Percentiles rank a stretch among this genome's conserved stretches.
These are phyloP conservation scores for Thecaphora frezii DNA, from an alignment of 1,284 basidiomycete genomes.

Conservation along the genomic window DNA sequence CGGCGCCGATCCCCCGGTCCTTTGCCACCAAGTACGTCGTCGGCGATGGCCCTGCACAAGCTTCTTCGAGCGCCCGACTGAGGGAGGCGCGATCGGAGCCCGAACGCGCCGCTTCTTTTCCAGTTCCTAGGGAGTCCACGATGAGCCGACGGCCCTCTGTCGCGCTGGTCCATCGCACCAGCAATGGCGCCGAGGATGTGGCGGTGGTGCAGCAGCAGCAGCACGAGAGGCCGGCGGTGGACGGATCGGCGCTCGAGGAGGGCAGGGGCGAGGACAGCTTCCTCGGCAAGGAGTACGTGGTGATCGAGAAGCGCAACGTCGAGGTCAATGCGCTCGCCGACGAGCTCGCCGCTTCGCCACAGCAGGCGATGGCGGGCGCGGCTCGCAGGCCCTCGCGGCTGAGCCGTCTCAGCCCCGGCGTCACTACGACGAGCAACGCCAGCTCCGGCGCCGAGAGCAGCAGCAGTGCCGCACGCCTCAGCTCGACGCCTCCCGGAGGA, in stretches of 20 bases:
- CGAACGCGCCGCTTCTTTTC: too few species aligned
- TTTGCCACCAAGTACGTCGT: constrained; percentile 37
- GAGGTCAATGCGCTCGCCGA: constrained; percentile 66
- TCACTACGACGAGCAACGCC: background rate
- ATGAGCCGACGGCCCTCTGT: too few species aligned
- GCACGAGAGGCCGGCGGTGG: background rate
- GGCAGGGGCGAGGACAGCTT: constrained; percentile 37
- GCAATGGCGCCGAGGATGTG: too few species aligned
- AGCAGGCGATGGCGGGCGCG: constrained; percentile 13
- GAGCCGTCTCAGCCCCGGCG: constrained; percentile 28
- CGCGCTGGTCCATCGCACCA: too few species aligned
- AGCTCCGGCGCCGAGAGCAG: background rate
- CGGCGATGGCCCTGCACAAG: constrained; percentile 6
- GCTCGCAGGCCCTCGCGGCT: constrained; percentile 38
- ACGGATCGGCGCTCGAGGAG: background rate
- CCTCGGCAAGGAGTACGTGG: constrained; percentile 64
- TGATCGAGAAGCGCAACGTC: constrained; percentile 66
- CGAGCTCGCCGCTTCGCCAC: constrained; percentile 49
- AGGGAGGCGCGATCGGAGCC: too few species aligned
- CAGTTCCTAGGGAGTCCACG: too few species aligned
- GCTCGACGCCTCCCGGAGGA: constrained; percentile 1
- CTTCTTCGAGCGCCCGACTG: too few species aligned
- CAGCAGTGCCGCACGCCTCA: background rate
- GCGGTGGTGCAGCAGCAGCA: too few species aligned
- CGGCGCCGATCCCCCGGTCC: constrained; percentile 16